Evolutionary conservation across 1,139 yeast genomes (phyloP).

Genomic region (Debaryomycetaceae sp.): DNA sequence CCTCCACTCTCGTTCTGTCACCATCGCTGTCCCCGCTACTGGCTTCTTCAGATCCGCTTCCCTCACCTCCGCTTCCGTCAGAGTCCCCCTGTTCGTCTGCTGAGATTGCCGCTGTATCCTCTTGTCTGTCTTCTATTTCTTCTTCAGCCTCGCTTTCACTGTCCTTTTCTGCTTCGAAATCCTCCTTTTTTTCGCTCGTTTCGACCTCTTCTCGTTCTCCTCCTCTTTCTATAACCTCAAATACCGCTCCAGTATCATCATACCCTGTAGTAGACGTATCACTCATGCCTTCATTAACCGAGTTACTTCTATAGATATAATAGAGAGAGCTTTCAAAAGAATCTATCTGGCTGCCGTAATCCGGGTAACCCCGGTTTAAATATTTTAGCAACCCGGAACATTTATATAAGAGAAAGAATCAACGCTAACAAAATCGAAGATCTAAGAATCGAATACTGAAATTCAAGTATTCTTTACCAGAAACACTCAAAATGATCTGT

Average conservation of each 20-base stretch:
- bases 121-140: too few species aligned
- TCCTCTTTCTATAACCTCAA: too few species aligned
- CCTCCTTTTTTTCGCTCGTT: neutral
- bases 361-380: too few species aligned
- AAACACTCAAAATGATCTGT: too few species aligned
- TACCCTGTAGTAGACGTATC: neutral
- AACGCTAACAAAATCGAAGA: too few species aligned
- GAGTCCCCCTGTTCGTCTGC: neutral
- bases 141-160: neutral
- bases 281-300: neutral
- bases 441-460: too few species aligned
- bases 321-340: too few species aligned
- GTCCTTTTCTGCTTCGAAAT: neutral
- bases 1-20: neutral
- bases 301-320: neutral
- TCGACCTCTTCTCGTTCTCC: too few species aligned
- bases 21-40: neutral
- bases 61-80: neutral
- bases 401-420: too few species aligned
- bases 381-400: too few species aligned
- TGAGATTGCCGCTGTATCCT: neutral
- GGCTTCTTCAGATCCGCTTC: neutral
- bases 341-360: too few species aligned
- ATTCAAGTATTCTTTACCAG: too few species aligned
- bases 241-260: neutral